phyloP scores from a whole-genome alignment of 176 grass and related monocot species.

The Alopecurus myosuroides region DNA sequence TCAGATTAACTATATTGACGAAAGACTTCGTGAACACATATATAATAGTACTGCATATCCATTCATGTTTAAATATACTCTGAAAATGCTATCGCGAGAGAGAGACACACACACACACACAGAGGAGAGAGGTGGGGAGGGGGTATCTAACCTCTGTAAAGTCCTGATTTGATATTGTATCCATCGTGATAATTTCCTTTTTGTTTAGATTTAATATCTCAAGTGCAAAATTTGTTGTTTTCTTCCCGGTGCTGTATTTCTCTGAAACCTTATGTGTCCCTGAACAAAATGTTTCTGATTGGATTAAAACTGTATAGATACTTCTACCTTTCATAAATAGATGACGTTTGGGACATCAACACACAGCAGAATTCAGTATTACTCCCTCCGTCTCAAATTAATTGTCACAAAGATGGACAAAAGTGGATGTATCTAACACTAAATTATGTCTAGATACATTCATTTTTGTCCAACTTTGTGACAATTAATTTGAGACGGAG shows the following conservation, averaged over 20 bases:
- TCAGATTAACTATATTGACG: slow-evolving; percentile 10
- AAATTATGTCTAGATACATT: no score
- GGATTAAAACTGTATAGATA: not conserved
- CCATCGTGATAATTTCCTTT: slow-evolving; percentile 73
- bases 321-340: not conserved
- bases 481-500: no score
- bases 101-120: not conserved
- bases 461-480: no score
- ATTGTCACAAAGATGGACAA: no score
- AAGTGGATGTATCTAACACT: no score
- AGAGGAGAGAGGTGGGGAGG: not conserved
- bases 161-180: slow-evolving; percentile 98
- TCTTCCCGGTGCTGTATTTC: slow-evolving; percentile 88
- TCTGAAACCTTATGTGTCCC: slow-evolving; percentile 68
- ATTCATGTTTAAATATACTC: not conserved
- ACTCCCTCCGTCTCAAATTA: no score
- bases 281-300: slow-evolving; percentile 18
- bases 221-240: slow-evolving; percentile 72
- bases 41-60: not conserved
- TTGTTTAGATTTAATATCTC: slow-evolving; percentile 95
- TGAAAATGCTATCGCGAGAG: not conserved
- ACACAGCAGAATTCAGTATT: not conserved
- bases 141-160: slow-evolving; percentile 67
- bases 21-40: not conserved
- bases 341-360: not conserved